Evolutionary conservation across 345 rosid genomes (phyloP).

Genomic region (Populus simonii): DNA sequence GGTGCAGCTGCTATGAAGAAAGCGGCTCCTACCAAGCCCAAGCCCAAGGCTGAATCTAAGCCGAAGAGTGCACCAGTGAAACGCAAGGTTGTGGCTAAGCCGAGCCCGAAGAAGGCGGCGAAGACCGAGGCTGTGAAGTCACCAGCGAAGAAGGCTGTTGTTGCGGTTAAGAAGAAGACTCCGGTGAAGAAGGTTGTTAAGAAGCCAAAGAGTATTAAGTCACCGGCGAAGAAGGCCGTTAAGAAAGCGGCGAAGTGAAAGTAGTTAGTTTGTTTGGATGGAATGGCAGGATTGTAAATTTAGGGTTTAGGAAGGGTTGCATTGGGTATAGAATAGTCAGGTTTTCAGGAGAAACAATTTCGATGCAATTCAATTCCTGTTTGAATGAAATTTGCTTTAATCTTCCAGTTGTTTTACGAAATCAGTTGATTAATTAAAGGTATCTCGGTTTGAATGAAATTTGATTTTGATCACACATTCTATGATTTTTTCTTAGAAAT

Average conservation of each 20-base stretch:
- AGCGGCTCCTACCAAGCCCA: conserved; percentile 1
- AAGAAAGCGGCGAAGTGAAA: background rate
- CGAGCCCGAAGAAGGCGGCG: background rate
- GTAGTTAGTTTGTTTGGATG: too few species aligned
- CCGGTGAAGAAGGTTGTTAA: conserved; percentile 5
- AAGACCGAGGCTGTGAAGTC: background rate
- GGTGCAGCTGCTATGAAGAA: background rate
- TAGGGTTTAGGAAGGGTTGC: background rate
- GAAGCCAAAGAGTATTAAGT: conserved; percentile 16
- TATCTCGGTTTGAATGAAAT: too few species aligned
- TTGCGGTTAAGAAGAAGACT: background rate
- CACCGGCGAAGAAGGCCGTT: conserved; percentile 10
- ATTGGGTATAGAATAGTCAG: background rate
- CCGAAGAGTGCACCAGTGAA: background rate
- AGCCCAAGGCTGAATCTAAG: background rate
- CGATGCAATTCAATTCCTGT: background rate
- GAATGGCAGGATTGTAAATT: background rate
- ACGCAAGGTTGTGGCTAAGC: background rate
- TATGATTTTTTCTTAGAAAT: too few species aligned
- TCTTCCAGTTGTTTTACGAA: background rate
- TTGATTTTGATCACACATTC: too few species aligned
- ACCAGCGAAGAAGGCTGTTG: background rate
- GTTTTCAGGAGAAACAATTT: background rate
- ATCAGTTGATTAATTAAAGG: background rate
- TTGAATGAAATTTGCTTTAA: background rate